Evolutionary conservation across 148 eudicot genomes (phyloP), one percentile per base, ranked within the genome.

Genomic region (Dianthus caryophyllus): DNA sequence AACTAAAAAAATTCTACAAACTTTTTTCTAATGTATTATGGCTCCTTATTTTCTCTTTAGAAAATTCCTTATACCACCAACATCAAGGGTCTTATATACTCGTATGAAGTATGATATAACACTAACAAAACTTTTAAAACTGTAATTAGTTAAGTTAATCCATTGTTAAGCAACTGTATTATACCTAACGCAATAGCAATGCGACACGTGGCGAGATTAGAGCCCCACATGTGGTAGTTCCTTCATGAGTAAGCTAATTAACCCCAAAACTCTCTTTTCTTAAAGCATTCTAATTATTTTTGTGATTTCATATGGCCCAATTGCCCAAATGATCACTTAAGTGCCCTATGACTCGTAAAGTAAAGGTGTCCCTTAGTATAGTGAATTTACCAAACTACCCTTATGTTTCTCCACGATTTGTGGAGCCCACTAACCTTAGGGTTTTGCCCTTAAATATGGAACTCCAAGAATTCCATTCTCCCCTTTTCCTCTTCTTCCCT

Each of bases 401-500:
- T 64, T 65, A 5, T 0, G n/a, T 26, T 18, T 56, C 44, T 66
- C 67, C 69, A 13, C 70, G 27, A 25, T 41, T 25, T 25, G 60
- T 60, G 71, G 75, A 77, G 30, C 73, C 80, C 83, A 66, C 73
- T 63, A 6, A 33, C 12, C 55, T 54, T 41, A 1, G 44, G 6
- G 6, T 13, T 30, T 18, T 25, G 67, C 17, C 71, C 30, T 65
- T 84, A 84, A 84, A 84, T 84, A 80, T 71, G 76, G 14, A 55
- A 31, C 80, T 67, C 85, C 54, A 20, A 66, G 80, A 73, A 48
- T 58, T 63, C 85, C 72, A 72, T 69, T 67, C 85, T 84, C 80
- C 88, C 88, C 85, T 84, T 84, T 84, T 73, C 85, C 75, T 74
- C 81, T 68, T 75, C 75, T 50, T 65, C 64, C 71, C 61, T 70